Conservation (phyloP, 768 basidiomycete genomes). For the Suillus brevipes region DNA sequence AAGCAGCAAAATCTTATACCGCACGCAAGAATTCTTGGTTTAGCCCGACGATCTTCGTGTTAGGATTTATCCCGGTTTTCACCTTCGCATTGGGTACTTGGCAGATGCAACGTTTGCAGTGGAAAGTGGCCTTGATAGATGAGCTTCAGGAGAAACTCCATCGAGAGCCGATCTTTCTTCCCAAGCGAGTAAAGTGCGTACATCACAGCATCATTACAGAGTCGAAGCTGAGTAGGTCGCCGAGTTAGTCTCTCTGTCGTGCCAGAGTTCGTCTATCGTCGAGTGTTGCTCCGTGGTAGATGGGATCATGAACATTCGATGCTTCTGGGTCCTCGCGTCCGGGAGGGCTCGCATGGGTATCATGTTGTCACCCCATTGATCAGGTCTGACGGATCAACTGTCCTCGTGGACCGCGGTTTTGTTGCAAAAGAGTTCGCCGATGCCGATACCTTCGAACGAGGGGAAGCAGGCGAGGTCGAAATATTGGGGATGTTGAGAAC, state of each 20-base stretch:
- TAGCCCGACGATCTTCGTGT: slow-evolving; percentile 68
- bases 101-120: slow-evolving; percentile 91
- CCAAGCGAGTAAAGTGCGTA: slow-evolving; percentile 82
- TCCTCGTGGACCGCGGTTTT: slow-evolving; percentile 94
- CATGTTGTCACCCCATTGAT: slow-evolving; percentile 86
- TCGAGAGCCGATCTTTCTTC: slow-evolving; percentile 74
- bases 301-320: slow-evolving; percentile 82
- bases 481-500: slow-evolving; percentile 86
- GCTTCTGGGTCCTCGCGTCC: slow-evolving; percentile 82
- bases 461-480: slow-evolving; percentile 60
- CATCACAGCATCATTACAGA: slow-evolving; percentile 15
- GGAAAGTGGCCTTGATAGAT: slow-evolving; percentile 94
- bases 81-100: slow-evolving; percentile 89
- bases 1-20: slow-evolving; percentile 49
- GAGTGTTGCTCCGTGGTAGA: slow-evolving; percentile 73
- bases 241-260: slow-evolving; percentile 62
- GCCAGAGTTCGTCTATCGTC: slow-evolving; percentile 87
- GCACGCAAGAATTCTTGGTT: slow-evolving; percentile 61
- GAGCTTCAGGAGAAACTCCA: slow-evolving; percentile 90
- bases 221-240: slow-evolving; percentile 20
- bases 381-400: slow-evolving; percentile 76
- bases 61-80: slow-evolving; percentile 87
- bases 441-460: slow-evolving; percentile 26
- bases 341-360: slow-evolving; percentile 85
- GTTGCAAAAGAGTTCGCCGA: slow-evolving; percentile 59